Conservation (phyloP, 805 yeast genomes). For the Cyberlindnera lachancei region DNA sequence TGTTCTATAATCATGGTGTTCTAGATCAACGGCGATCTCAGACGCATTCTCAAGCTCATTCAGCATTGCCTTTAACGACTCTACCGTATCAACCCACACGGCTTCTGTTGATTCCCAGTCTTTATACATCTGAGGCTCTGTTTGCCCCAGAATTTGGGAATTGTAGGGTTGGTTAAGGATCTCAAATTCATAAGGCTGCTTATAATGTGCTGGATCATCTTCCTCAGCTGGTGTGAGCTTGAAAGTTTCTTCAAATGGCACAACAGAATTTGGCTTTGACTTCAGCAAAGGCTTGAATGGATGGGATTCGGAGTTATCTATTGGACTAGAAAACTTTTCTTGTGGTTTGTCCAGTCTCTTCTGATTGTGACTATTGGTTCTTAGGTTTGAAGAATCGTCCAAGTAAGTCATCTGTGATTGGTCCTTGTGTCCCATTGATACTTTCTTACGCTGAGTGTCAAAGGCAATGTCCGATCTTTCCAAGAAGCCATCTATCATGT, state of each 20-base stretch:
- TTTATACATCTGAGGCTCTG: slow-evolving; percentile 41
- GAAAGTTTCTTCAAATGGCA: slow-evolving; percentile 46
- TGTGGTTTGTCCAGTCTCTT: slow-evolving; percentile 62
- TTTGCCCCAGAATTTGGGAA: slow-evolving; percentile 36
- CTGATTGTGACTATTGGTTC: slow-evolving; percentile 10
- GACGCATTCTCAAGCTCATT: slow-evolving; percentile 38
- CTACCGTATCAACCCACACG: slow-evolving; percentile 62
- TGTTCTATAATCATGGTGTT: slow-evolving; percentile 89
- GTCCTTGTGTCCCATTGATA: slow-evolving; percentile 6
- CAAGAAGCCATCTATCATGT: slow-evolving; percentile 58
- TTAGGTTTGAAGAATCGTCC: slow-evolving; percentile 33
- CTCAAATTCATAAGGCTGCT: slow-evolving; percentile 77
- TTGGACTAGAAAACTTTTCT: slow-evolving; percentile 40
- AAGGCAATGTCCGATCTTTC: slow-evolving; percentile 71
- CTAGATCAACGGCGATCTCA: slow-evolving; percentile 89
- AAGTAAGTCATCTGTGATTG: slow-evolving; percentile 34
- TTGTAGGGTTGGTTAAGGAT: slow-evolving; percentile 69
- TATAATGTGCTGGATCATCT: slow-evolving; percentile 49
- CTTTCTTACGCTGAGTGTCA: slow-evolving; percentile 32
- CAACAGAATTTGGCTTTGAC: slow-evolving; percentile 64
- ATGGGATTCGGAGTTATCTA: slow-evolving; percentile 59
- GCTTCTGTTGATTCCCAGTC: slow-evolving; percentile 64
- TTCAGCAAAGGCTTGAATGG: slow-evolving; percentile 77
- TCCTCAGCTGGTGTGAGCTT: slow-evolving; percentile 30
- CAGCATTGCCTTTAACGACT: slow-evolving; percentile 47